phyloP scores from a whole-genome alignment of 1,139 yeast species.

The Lizanozyma gosingica region DNA sequence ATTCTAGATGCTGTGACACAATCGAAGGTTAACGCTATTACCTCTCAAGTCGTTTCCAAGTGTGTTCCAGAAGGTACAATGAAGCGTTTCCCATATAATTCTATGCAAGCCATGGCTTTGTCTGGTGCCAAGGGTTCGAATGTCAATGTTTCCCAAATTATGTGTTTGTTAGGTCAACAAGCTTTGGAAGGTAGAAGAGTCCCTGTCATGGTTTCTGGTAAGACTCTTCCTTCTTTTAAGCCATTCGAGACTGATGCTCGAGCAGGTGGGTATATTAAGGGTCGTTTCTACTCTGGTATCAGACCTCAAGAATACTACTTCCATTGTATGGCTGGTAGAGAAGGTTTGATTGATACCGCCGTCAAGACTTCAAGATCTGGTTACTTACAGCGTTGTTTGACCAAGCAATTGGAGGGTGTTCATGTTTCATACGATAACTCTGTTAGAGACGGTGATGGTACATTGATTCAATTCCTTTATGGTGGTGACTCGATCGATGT shows the following conservation, averaged over 20 bases:
- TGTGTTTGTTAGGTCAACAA: slow-evolving; percentile 98
- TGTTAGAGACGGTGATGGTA: slow-evolving; percentile 93
- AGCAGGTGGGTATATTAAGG: slow-evolving; percentile 98
- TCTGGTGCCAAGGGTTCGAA: slow-evolving; percentile 99
- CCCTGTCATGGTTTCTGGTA: slow-evolving; percentile 98
- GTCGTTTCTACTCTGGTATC: slow-evolving; percentile 96
- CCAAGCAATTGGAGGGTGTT: slow-evolving; percentile 96
- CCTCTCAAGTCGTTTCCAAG: slow-evolving; percentile 85
- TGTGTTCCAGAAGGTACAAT: slow-evolving; percentile 96
- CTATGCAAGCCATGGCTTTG: slow-evolving; percentile 98
- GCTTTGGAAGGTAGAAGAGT: slow-evolving; percentile 99
- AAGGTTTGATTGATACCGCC: slow-evolving; percentile 98
- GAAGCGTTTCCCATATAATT: slow-evolving; percentile 90
- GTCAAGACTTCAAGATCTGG: slow-evolving; percentile 98
- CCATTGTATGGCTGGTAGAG: slow-evolving; percentile 99
- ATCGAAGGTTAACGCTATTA: slow-evolving; percentile 83
- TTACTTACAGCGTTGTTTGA: slow-evolving; percentile 95
- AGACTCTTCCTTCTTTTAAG: slow-evolving; percentile 91
- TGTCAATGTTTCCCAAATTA: slow-evolving; percentile 97
- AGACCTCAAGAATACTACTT: slow-evolving; percentile 99
- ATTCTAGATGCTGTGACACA: slow-evolving; percentile 94
- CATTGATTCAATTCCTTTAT: slow-evolving; percentile 87
- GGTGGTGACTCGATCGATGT: slow-evolving; percentile 98
- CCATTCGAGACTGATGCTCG: slow-evolving; percentile 95
- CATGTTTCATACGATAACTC: slow-evolving; percentile 91